Conservation (phyloP, 192 early-diverging fungal genomes). For the Chytriomyces hyalinus region DNA sequence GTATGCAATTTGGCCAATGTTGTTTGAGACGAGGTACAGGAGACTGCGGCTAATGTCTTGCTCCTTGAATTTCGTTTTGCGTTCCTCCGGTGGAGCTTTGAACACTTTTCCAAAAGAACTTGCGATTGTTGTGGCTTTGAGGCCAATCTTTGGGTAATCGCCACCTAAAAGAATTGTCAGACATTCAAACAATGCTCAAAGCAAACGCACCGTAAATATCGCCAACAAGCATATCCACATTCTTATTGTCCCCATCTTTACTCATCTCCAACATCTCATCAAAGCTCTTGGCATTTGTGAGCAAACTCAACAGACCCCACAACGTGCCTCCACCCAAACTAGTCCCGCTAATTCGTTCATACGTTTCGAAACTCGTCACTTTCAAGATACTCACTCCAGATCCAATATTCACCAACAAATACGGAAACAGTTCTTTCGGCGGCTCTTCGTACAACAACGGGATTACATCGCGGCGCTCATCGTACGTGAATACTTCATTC, state of each 20-base stretch:
- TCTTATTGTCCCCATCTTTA: constrained; percentile 88
- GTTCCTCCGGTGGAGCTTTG: constrained; percentile 74
- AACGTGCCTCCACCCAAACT: constrained; percentile 91
- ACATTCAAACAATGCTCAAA: not conserved
- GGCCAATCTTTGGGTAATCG: constrained; percentile 84
- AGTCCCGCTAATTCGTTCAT: constrained; percentile 83
- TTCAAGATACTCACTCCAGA: constrained; percentile 96
- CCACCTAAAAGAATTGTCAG: not conserved
- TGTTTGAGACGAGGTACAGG: constrained; percentile 97
- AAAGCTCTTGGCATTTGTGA: constrained; percentile 88
- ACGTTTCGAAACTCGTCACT: constrained; percentile 84
- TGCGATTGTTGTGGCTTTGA: constrained; percentile 92
- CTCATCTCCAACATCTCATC: constrained; percentile 83
- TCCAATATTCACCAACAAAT: constrained; percentile 97
- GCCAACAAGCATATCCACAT: constrained; percentile 81
- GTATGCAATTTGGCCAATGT: constrained; percentile 98
- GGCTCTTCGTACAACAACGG: constrained; percentile 68
- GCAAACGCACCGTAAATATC: constrained; percentile 82
- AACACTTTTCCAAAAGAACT: constrained; percentile 96
- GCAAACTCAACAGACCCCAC: constrained; percentile 88
- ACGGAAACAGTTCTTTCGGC: constrained; percentile 77
- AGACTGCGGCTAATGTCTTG: constrained; percentile 88
- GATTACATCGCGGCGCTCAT: constrained; percentile 63
- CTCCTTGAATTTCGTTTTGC: constrained; percentile 65
- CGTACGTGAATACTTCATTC: constrained; percentile 93